Conservation (phyloP, 1,139 yeast genomes). For the Saccharomyces hybrid region DNA sequence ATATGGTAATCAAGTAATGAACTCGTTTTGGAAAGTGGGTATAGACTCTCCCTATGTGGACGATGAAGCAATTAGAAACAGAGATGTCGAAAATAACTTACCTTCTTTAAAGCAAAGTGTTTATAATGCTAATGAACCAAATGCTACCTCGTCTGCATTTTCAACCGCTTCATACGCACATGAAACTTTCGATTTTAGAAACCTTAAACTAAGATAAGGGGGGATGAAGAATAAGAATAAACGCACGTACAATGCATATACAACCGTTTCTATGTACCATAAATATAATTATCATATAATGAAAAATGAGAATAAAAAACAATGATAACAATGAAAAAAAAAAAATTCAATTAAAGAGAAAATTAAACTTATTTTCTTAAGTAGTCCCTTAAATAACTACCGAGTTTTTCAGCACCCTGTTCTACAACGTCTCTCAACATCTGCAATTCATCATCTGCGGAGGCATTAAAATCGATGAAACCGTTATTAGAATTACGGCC, state of each 20-base stretch:
- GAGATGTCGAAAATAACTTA: not conserved
- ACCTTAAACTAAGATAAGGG: not conserved
- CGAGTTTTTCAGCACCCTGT: slow-evolving; percentile 84
- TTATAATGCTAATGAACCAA: not conserved
- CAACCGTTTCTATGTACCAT: not conserved
- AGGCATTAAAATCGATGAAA: slow-evolving; percentile 55
- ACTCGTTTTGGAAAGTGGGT: not conserved
- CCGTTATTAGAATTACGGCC: slow-evolving; percentile 15
- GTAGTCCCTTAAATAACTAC: slow-evolving; percentile 78
- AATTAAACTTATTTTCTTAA: slow-evolving; percentile 38
- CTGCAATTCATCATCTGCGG: slow-evolving; percentile 69
- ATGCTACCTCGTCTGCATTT: not conserved
- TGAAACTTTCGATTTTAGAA: not conserved
- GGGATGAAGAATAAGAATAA: not conserved
- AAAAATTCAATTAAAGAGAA: not conserved
- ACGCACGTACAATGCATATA: not conserved
- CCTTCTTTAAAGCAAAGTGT: not conserved
- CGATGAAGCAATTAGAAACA: not conserved
- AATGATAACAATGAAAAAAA: not conserved
- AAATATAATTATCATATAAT: not conserved
- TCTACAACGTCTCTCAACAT: slow-evolving; percentile 89
- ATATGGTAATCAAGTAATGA: not conserved
- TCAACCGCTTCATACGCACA: not conserved
- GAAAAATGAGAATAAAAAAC: not conserved
- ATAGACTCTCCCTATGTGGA: not conserved